Evolutionary conservation across 2,329 filamentous ascomycete genomes (phyloP).

Genomic region (Fusarium secorum): DNA sequence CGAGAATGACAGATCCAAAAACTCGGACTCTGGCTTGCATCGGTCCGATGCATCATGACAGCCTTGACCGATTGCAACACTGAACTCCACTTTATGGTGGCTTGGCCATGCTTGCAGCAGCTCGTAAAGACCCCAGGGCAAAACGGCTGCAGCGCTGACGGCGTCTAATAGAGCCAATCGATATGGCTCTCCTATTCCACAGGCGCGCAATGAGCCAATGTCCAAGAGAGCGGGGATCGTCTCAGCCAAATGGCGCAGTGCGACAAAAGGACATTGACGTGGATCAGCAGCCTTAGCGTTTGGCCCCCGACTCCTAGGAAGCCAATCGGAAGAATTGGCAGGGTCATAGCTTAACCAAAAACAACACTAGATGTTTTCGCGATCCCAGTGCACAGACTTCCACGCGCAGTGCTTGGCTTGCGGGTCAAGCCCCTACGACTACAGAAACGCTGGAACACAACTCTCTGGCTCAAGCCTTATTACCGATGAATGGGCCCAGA

Average conservation of each 20-base stretch:
- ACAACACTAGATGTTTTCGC: conserved; percentile 16
- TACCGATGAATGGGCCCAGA: not conserved
- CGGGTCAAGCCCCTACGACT: conserved; percentile 16
- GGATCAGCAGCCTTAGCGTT: conserved; percentile 43
- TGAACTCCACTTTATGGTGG: conserved; percentile 23
- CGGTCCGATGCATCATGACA: conserved; percentile 26
- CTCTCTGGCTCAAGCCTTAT: conserved; percentile 8
- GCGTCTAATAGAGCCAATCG: conserved; percentile 47
- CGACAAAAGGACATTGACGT: conserved; percentile 46
- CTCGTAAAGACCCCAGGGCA: conserved; percentile 21
- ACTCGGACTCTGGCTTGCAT: conserved; percentile 17
- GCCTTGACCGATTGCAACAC: conserved; percentile 19
- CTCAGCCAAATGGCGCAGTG: conserved; percentile 31
- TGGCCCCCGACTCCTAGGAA: conserved; percentile 31
- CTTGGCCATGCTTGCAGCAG: conserved; percentile 27
- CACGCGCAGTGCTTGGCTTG: conserved; percentile 25
- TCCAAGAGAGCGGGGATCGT: conserved; percentile 18
- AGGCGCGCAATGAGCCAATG: conserved; percentile 36
- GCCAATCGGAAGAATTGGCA: conserved; percentile 46
- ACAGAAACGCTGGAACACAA: not conserved
- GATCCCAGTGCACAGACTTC: conserved; percentile 18
- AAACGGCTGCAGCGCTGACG: conserved; percentile 23
- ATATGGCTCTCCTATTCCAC: conserved; percentile 11
- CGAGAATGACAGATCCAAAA: conserved; percentile 12
- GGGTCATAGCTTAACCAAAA: conserved; percentile 32